Evolutionary conservation across 1,284 basidiomycete species (phyloP), one percentile per base, ranked within the genome.

Genomic region (Coniferiporia sulphurascens): DNA sequence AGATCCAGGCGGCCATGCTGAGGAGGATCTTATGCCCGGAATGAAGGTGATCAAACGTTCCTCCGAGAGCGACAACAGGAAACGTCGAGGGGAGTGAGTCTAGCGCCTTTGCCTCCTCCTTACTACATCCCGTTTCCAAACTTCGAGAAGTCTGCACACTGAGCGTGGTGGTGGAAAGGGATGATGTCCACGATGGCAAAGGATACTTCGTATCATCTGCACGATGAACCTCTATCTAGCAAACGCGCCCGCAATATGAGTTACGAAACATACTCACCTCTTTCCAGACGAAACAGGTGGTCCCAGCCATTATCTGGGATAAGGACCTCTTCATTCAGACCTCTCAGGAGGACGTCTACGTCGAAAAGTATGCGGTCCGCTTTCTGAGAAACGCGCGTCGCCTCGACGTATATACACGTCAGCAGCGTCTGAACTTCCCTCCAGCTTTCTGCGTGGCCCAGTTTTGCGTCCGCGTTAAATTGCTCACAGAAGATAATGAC

Each of bases 11-110:
- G 7, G 85, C 88, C 84, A 97, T 93, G 66, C 92, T 92, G 4
- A 99, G 82, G 41, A 99, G 82, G 61, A 99, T 95, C 76, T 98
- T 98, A 78, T 99, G 96, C 0, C 96, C 96, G 1, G 94, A 86
- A 71, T 99, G 96, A 15, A 99, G 82, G 70, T 99, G 97, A 73
- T 99, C 96, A 71, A 99, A 99, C 0, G 96, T 99, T 9, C 88
- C 88, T 27, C 88, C 88, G 8, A 87, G 65, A 68, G 80, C 84
- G 27, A 86, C 82, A 50, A 90, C 75, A 7, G 73, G 75, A 58
- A 71, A 74, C 9, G 66, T 61, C 6, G 69, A 58, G 7, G 66
- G 65, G 22, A 63, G 52, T 4, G 65, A 49, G 6, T 21, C 10
- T 21, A 36, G 13, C 19, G 34, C 19, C 27, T 61, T 58, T 15